These are phyloP conservation scores for Posidonia australis DNA, from an alignment of 106 monocot genomes.

Conservation along the genomic window DNA sequence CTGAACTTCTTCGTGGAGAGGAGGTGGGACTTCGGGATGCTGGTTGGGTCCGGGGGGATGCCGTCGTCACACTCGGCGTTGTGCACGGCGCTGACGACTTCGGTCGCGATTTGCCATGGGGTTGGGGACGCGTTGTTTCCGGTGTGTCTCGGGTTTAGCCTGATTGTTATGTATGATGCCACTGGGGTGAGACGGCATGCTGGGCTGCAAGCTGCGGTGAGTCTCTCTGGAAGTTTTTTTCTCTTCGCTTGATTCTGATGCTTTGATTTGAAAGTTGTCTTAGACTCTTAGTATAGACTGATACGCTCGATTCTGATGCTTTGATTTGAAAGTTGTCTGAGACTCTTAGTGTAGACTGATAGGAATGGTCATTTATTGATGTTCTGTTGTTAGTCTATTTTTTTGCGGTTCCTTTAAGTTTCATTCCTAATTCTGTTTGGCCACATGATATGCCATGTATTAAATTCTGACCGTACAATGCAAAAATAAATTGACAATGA, in stretches of 20 bases:
- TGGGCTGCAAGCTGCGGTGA: constrained; percentile 90
- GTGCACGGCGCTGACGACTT: constrained; percentile 67
- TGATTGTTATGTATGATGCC: constrained; percentile 98
- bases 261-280: not conserved
- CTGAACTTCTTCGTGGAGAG: constrained; percentile 74
- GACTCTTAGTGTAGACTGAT: too few species aligned
- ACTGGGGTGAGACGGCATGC: constrained; percentile 80
- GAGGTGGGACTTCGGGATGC: constrained; percentile 59
- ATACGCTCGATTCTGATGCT: not conserved
- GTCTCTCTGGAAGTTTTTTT: not conserved
- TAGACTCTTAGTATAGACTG: too few species aligned
- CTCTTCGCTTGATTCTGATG: not conserved
- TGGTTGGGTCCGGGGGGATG: constrained; percentile 79
- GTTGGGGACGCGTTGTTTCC: constrained; percentile 66
- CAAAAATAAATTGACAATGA: too few species aligned
- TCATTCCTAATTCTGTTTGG: too few species aligned
- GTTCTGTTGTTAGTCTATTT: too few species aligned
- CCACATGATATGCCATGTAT: too few species aligned
- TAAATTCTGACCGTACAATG: too few species aligned
- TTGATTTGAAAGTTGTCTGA: not conserved
- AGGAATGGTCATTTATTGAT: too few species aligned
- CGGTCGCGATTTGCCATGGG: constrained; percentile 77
- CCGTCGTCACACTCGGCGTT: constrained; percentile 82
- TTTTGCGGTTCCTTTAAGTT: too few species aligned
- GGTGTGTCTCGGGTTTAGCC: constrained; percentile 74